These are phyloP conservation scores for Triglochin maritima DNA, from an alignment of 106 monocot genomes.

Conservation along the genomic window DNA sequence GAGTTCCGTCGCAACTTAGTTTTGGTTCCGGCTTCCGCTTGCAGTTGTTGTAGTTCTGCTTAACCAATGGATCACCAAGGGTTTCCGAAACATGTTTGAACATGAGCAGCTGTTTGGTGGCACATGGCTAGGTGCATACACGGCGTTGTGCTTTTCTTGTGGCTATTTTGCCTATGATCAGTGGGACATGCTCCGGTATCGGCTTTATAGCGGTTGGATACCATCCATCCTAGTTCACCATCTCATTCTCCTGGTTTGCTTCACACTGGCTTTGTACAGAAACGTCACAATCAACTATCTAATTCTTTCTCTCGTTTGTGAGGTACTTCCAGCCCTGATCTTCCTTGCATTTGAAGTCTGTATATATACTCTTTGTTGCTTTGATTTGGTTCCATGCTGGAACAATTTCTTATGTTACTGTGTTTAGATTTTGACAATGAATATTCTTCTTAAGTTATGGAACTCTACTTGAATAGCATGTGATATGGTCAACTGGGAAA, in stretches of 20 bases:
- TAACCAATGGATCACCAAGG: constrained; percentile 47
- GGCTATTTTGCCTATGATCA: constrained; percentile 99
- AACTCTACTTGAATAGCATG: too few relatives aligned
- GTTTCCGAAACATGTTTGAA: constrained; percentile 41
- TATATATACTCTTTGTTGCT: neutral
- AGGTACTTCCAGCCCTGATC: constrained; percentile 47
- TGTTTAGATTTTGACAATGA: neutral
- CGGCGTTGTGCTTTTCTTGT: constrained; percentile 81
- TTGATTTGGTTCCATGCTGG: neutral
- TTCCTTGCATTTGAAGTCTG: too few relatives aligned
- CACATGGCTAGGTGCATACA: constrained; percentile 74
- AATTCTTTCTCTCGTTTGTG: constrained; percentile 83
- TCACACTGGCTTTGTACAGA: constrained; percentile 79
- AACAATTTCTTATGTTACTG: neutral
- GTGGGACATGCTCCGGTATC: constrained; percentile 79
- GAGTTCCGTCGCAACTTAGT: neutral
- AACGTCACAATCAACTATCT: constrained; percentile 93
- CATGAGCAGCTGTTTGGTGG: constrained; percentile 58
- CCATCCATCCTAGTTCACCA: constrained; percentile 91
- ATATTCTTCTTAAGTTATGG: too few relatives aligned
- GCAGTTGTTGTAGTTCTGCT: constrained; percentile 75
- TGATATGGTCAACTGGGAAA: too few relatives aligned
- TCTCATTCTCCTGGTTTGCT: constrained; percentile 75
- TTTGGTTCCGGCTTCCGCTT: neutral
- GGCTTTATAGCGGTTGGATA: constrained; percentile 80